These are phyloP conservation scores for Pseudogymnoascus sp. DNA, from an alignment of 2,329 filamentous ascomycete genomes.

Conservation along the genomic window DNA sequence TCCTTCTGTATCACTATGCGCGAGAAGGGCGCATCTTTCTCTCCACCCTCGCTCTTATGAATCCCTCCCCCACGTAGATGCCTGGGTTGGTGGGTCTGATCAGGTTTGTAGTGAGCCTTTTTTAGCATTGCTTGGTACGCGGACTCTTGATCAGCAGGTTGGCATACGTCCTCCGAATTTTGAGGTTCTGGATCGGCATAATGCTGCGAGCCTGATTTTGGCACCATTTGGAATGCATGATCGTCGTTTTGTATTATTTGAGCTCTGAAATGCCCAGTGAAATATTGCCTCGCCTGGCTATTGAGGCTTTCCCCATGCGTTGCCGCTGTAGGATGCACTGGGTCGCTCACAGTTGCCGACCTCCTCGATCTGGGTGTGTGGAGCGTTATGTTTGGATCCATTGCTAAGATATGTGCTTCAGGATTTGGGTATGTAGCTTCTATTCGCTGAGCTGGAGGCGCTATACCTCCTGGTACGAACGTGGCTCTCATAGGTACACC, in stretches of 20 bases:
- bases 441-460: background rate
- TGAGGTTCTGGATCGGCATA: background rate
- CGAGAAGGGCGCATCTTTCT: background rate
- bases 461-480: background rate
- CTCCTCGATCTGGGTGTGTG: background rate
- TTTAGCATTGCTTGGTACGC: conserved; percentile 9
- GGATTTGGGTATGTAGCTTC: background rate
- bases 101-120: conserved; percentile 9
- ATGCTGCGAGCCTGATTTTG: background rate
- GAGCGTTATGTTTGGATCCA: background rate
- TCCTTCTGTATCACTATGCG: background rate
- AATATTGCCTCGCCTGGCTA: background rate
- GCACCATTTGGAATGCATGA: background rate
- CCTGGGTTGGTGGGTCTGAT: background rate
- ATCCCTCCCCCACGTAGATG: background rate
- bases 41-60: background rate
- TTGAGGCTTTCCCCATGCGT: background rate
- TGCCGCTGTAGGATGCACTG: background rate
- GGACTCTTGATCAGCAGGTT: background rate
- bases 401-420: background rate
- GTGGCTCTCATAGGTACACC: background rate
- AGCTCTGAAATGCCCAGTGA: background rate
- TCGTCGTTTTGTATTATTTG: background rate
- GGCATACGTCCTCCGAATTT: background rate
- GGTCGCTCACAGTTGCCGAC: conserved; percentile 4